These are phyloP conservation scores for Colletotrichum sp. DNA, from an alignment of 2,329 filamentous ascomycete genomes.

Conservation along the genomic window DNA sequence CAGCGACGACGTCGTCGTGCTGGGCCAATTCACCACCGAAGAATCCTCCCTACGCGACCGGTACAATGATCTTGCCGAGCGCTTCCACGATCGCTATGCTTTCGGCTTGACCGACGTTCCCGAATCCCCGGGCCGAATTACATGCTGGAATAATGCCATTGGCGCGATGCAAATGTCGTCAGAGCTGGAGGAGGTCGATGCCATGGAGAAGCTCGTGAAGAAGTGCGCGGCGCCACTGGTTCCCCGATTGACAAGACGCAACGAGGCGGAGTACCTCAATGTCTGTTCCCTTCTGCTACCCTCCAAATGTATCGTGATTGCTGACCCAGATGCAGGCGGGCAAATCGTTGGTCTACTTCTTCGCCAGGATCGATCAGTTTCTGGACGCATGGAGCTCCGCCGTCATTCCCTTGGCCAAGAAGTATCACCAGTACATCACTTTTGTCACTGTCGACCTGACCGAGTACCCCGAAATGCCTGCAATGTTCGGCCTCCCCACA, in stretches of 20 bases:
- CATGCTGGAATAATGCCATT: conserved; percentile 47
- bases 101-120: conserved; percentile 37
- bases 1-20: conserved; percentile 45
- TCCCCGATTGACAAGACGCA: conserved; percentile 48
- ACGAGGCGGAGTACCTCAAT: conserved; percentile 39
- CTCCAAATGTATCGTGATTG: background rate
- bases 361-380: conserved; percentile 27
- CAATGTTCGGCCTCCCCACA: conserved; percentile 39
- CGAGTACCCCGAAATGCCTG: conserved; percentile 50
- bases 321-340: conserved; percentile 30
- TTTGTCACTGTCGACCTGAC: conserved; percentile 52
- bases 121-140: conserved; percentile 25
- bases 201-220: conserved; percentile 42
- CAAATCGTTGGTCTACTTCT: conserved; percentile 42
- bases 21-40: conserved; percentile 37
- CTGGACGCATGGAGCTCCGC: conserved; percentile 41
- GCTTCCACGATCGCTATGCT: conserved; percentile 43
- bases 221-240: conserved; percentile 44
- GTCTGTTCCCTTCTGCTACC: background rate
- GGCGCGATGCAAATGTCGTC: conserved; percentile 34
- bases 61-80: conserved; percentile 37
- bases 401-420: conserved; percentile 39
- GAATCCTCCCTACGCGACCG: conserved; percentile 32
- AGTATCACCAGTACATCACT: conserved; percentile 50
- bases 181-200: conserved; percentile 33